These are phyloP conservation scores for Blastocystis sp. DNA, from an alignment of 352 stramenopile species.

Conservation along the genomic window DNA sequence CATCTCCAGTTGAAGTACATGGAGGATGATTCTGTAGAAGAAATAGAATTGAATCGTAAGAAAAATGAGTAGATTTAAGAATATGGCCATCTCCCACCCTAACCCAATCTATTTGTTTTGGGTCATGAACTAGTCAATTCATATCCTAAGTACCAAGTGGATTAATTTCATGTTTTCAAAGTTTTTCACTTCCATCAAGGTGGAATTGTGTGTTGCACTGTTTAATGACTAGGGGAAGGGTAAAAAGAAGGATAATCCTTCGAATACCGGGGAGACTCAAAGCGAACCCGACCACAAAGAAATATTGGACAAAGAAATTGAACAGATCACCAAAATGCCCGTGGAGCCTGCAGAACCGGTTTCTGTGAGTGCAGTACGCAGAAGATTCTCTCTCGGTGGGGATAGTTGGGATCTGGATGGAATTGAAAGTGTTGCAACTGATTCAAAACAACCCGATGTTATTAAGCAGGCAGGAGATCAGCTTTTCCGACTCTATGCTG, in stretches of 20 bases:
- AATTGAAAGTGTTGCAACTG: background rate
- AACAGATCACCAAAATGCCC: background rate
- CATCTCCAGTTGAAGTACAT: too few species aligned
- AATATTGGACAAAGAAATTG: background rate
- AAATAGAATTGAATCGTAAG: background rate
- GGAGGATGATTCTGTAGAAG: background rate
- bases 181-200: background rate
- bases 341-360: background rate
- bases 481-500: slow-evolving; percentile 2
- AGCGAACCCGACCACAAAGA: background rate
- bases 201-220: background rate
- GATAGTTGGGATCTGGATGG: slow-evolving; percentile 16
- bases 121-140: background rate
- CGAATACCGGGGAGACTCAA: background rate
- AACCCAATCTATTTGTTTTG: slow-evolving; percentile 12
- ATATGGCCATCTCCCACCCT: background rate
- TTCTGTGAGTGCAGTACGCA: background rate
- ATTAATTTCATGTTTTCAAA: slow-evolving; percentile 24
- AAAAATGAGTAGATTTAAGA: background rate
- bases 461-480: background rate
- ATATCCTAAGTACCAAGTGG: background rate
- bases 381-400: slow-evolving; percentile 38
- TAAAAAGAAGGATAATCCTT: background rate
- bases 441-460: background rate
- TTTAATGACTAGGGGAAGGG: slow-evolving; percentile 6